These are phyloP conservation scores for Erysiphe pulchra DNA, from an alignment of 2,329 filamentous ascomycete species.

Conservation along the genomic window DNA sequence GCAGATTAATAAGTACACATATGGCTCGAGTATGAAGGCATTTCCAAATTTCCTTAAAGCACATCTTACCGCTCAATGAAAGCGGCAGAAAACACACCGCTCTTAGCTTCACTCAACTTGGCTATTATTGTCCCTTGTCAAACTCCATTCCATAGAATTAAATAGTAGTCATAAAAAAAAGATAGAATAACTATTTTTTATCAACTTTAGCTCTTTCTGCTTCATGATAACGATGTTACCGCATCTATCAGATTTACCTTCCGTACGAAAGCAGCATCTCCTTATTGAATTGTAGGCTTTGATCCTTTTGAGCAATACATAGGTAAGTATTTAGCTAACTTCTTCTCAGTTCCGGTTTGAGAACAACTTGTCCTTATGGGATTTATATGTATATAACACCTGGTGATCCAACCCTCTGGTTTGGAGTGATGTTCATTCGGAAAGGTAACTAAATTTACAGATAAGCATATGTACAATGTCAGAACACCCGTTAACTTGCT, in stretches of 20 bases:
- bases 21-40: neutral
- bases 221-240: conserved; percentile 5
- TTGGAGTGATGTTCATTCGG: conserved; percentile 73
- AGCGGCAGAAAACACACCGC: no score
- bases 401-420: conserved; percentile 61
- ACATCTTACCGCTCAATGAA: no score
- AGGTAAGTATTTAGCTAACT: neutral
- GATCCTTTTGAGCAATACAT: neutral
- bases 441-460: conserved; percentile 32
- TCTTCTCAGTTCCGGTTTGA: conserved; percentile 41
- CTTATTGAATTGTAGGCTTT: conserved; percentile 12
- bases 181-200: no score
- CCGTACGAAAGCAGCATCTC: conserved; percentile 13
- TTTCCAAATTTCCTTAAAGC: neutral
- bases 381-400: conserved; percentile 69
- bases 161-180: no score
- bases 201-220: neutral
- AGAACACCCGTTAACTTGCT: neutral
- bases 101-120: no score
- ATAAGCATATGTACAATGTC: neutral
- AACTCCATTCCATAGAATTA: no score
- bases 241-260: conserved; percentile 7
- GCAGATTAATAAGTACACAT: neutral
- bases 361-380: conserved; percentile 59
- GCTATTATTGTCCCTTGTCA: neutral